Percentiles rank a stretch among this genome's conserved stretches.
Evolutionary conservation across 176 grass and related monocot species (phyloP).

Genomic region (Saccharum officinarum): DNA sequence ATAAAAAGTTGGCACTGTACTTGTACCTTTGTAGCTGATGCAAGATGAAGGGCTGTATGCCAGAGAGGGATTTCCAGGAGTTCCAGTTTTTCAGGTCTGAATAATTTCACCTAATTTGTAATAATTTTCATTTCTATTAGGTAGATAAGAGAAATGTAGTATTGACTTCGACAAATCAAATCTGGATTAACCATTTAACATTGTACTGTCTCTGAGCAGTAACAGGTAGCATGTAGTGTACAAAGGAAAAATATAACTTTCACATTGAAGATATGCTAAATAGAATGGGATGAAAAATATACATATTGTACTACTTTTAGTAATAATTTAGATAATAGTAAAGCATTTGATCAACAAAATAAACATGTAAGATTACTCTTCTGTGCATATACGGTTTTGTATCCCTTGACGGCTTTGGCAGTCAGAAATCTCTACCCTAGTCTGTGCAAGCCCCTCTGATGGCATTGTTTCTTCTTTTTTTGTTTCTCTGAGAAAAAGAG

Average conservation of each 20-base stretch:
- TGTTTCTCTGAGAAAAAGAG: background rate
- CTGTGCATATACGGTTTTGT: background rate
- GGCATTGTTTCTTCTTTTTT: background rate
- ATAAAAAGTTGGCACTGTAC: background rate
- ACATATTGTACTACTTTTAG: background rate
- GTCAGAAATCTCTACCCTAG: background rate
- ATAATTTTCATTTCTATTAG: background rate
- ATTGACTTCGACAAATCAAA: background rate
- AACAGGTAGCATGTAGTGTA: background rate
- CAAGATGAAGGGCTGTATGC: slow-evolving; percentile 48
- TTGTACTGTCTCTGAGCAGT: background rate
- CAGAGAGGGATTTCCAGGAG: slow-evolving; percentile 67
- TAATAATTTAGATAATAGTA: background rate
- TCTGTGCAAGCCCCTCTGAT: background rate
- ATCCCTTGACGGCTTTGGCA: background rate
- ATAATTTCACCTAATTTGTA: slow-evolving; percentile 1
- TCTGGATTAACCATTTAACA: background rate
- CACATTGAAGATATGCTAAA: background rate
- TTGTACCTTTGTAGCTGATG: slow-evolving; percentile 51
- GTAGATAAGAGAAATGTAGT: background rate
- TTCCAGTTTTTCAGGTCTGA: slow-evolving; percentile 90
- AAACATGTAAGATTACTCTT: background rate
- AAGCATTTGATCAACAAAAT: background rate
- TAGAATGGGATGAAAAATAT: background rate
- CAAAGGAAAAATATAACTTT: background rate